Percentiles rank a stretch among this genome's conserved stretches.
These are phyloP conservation scores for Phlyctochytrium planicorne DNA, from an alignment of 192 early-diverging fungal genomes.

Conservation along the genomic window DNA sequence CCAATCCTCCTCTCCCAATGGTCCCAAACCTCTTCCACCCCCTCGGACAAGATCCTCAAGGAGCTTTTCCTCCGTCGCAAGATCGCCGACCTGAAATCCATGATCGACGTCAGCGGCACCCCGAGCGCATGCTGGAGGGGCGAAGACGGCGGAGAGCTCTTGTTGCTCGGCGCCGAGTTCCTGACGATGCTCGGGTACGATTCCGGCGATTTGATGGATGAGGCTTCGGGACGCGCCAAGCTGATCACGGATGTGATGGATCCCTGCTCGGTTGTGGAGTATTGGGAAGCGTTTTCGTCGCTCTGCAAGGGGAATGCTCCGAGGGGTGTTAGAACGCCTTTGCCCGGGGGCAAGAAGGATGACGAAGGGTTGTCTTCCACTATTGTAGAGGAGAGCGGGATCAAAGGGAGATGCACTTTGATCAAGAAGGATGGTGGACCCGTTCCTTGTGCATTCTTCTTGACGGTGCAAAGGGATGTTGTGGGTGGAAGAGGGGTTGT, in stretches of 20 bases:
- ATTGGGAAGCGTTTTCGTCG: background rate
- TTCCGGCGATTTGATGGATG: background rate
- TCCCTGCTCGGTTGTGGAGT: background rate
- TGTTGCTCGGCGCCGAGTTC: background rate
- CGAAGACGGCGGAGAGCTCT: background rate
- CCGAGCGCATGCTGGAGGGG: background rate
- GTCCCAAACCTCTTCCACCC: background rate
- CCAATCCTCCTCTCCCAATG: background rate
- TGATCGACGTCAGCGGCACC: background rate
- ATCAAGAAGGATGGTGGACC: background rate
- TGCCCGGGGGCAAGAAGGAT: background rate
- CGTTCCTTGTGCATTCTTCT: background rate
- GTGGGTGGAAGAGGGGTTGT: background rate
- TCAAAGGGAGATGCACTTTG: background rate
- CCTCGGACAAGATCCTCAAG: background rate
- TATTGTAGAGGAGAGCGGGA: background rate
- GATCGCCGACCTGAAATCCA: background rate
- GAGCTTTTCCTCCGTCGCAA: background rate
- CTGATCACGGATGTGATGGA: background rate
- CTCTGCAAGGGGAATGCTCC: background rate
- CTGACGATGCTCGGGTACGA: background rate
- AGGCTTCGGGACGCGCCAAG: no score
- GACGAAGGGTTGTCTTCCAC: background rate
- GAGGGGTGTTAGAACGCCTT: background rate
- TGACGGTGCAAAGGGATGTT: slow-evolving; percentile 6